Evolutionary conservation across 768 basidiomycete genomes (phyloP).

Genomic region (Pseudohyphozyma bogoriensis): DNA sequence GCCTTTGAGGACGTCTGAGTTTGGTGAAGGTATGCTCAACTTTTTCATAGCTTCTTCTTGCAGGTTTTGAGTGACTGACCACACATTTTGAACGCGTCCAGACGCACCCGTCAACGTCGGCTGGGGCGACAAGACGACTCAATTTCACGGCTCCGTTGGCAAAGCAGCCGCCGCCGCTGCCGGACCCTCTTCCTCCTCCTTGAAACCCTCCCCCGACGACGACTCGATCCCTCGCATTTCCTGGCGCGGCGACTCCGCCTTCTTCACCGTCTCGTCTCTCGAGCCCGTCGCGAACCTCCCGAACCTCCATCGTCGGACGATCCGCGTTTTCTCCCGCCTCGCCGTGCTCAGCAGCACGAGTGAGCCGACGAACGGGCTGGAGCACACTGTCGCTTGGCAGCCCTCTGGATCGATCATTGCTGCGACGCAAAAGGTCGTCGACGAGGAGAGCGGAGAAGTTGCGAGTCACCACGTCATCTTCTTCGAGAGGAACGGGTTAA

Average conservation of each 20-base stretch:
- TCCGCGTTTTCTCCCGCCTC: constrained; percentile 68
- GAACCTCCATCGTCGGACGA: constrained; percentile 43
- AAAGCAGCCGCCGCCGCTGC: constrained; percentile 60
- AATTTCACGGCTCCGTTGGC: constrained; percentile 92
- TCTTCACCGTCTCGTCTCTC: constrained; percentile 72
- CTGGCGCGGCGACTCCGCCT: constrained; percentile 89
- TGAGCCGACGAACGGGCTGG: constrained; percentile 70
- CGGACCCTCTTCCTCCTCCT: constrained; percentile 44
- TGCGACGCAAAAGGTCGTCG: constrained; percentile 68
- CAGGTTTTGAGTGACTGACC: neutral
- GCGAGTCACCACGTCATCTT: constrained; percentile 73
- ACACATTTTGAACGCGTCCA: constrained; percentile 35
- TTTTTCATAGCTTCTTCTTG: neutral
- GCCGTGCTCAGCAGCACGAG: constrained; percentile 71
- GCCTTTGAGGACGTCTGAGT: constrained; percentile 59
- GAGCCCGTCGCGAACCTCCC: constrained; percentile 40
- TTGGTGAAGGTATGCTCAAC: constrained; percentile 64
- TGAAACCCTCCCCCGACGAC: constrained; percentile 51
- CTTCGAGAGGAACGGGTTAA: constrained; percentile 86
- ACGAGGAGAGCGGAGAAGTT: constrained; percentile 52
- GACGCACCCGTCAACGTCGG: constrained; percentile 90
- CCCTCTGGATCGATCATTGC: constrained; percentile 81
- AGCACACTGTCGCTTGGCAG: constrained; percentile 69
- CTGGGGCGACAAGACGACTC: constrained; percentile 94
- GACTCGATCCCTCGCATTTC: constrained; percentile 61